Conservation (phyloP, 768 basidiomycete genomes). For the Leucogyrophana mollusca region DNA sequence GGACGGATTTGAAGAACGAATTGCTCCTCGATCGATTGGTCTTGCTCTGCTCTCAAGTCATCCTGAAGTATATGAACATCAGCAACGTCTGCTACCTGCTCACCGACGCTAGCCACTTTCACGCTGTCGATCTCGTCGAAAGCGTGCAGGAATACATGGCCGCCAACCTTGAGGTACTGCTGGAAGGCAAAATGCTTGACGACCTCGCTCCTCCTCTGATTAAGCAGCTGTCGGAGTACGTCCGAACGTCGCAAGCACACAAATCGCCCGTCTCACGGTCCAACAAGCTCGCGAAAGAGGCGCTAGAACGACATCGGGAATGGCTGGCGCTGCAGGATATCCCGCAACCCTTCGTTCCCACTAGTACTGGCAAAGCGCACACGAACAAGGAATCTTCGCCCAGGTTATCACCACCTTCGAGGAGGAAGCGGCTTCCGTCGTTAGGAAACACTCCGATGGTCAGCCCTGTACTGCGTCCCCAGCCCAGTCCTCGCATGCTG, state of each 20-base stretch:
- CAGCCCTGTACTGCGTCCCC: slow-evolving; percentile 26
- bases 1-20: slow-evolving; percentile 63
- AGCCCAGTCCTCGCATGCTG: slow-evolving; percentile 3
- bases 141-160: slow-evolving; percentile 78
- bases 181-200: slow-evolving; percentile 80
- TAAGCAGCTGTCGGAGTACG: slow-evolving; percentile 60
- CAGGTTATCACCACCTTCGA: slow-evolving; percentile 29
- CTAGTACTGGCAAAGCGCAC: slow-evolving; percentile 15
- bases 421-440: slow-evolving; percentile 12
- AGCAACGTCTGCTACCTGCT: slow-evolving; percentile 81
- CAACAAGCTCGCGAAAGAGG: slow-evolving; percentile 45
- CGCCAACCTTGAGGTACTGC: slow-evolving; percentile 81
- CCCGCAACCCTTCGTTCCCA: slow-evolving; percentile 51
- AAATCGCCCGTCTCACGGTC: slow-evolving; percentile 70
- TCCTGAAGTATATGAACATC: slow-evolving; percentile 65
- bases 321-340: slow-evolving; percentile 76
- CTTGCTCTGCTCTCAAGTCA: slow-evolving; percentile 74
- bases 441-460: slow-evolving; percentile 1
- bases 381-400: slow-evolving; percentile 21
- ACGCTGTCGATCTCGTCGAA: slow-evolving; percentile 64
- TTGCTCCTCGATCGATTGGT: slow-evolving; percentile 84
- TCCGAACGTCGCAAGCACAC: slow-evolving; percentile 55
- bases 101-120: slow-evolving; percentile 76
- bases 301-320: slow-evolving; percentile 59
- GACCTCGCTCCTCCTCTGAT: slow-evolving; percentile 66